These are phyloP conservation scores for Hordeum pubiflorum DNA, from an alignment of 202 grass and related monocot species.

Conservation along the genomic window DNA sequence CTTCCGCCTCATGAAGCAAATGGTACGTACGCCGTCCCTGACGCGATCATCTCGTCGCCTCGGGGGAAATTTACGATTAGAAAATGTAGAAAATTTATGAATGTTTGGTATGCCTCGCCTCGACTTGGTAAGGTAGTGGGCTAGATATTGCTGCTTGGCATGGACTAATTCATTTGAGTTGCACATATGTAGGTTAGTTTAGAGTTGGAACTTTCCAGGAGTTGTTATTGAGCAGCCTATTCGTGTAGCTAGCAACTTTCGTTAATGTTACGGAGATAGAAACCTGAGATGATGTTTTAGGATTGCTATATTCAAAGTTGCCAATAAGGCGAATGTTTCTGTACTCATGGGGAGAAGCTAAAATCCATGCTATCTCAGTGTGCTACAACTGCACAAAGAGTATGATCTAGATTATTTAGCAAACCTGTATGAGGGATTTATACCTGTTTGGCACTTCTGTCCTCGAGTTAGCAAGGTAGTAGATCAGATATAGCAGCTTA, in stretches of 20 bases:
- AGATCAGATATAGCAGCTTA: no score
- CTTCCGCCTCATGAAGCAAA: constrained; percentile 99
- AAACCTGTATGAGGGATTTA: not conserved
- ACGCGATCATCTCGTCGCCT: not conserved
- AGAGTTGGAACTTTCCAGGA: not conserved
- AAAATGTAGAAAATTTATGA: not conserved
- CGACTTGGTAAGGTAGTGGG: not conserved
- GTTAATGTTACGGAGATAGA: not conserved
- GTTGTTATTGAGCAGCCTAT: no score
- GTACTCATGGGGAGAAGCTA: not conserved
- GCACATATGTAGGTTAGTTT: not conserved
- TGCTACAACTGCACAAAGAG: not conserved
- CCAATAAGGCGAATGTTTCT: not conserved
- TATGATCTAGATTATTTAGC: not conserved
- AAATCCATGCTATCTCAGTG: not conserved
- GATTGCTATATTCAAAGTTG: not conserved
- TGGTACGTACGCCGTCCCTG: constrained; percentile 36
- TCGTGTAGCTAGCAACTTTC: not conserved
- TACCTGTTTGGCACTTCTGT: no score
- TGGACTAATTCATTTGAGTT: not conserved
- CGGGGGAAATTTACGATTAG: not conserved
- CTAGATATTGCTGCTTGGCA: not conserved
- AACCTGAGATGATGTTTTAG: not conserved
- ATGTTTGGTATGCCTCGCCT: not conserved
- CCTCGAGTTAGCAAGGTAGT: no score